Base-by-base conservation (phyloP, 176 grass and related monocot genomes). In the Oryza meyeriana region DNA sequence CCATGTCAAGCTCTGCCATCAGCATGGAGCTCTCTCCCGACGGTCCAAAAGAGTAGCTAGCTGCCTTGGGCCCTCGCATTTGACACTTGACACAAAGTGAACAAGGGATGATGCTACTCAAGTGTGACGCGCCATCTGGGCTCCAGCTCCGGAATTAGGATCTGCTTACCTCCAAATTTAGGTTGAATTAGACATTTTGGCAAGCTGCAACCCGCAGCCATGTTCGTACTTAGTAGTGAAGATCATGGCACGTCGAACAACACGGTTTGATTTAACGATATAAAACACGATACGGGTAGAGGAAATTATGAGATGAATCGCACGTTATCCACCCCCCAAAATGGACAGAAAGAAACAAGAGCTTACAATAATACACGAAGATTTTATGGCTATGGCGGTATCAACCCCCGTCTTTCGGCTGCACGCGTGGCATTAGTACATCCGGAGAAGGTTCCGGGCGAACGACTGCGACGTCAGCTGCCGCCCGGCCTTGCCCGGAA, bases 391-490 rank as follows among this genome's bases (percentile, higher is more conserved):
- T 75, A 74, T 22, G 33, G 55, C 55, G 55, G 55, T 59, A 59
- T 59, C 8, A 59, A 4, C 64, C 73, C 62, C 59, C 32, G n/a
- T 30, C 27, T 65, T 25, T 81, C 22, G 45, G 34, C 71, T 25
- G 22, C 12, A 7, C 14, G 36, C 33, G 20, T 40, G 48, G 27
- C 62, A 81, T 85, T 75, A 95, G 85, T 95, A 90, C 85, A 99
- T 57, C 14, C 91, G 87, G 61, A 99, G 89, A 81, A 94, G 83
- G 84, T 89, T 99, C 70, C 97, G 87, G 16, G 93, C 70, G 65
- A 99, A 95, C 83, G 90, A 87, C 38, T 85, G 89, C 7, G 97
- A 92, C 33, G 84, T 86, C 48, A 95, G 85, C 68, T 82, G 91
- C 45, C 87, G 87, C 52, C 89, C 88, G 12, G 79, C 88, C 69